Base-by-base conservation (phyloP, 805 yeast species). In the Yarrowia sp. region DNA sequence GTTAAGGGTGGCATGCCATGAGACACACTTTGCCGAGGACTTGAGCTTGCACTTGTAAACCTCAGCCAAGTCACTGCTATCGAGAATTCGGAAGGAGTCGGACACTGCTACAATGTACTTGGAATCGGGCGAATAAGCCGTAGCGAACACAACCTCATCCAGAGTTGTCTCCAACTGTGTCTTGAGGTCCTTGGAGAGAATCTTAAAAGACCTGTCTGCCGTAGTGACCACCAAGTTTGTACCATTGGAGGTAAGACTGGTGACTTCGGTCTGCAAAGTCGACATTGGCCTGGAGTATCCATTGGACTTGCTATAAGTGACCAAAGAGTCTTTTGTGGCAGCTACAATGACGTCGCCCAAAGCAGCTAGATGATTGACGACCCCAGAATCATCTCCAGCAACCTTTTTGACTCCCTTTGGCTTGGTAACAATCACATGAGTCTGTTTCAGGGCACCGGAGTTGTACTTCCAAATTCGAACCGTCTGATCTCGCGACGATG, bases 381-480 rank as follows among this genome's bases (percentile, higher is more conserved):
- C 65, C 2, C 65, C 65, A 2, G 38, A n/a, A 70, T 72, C 32
- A 65, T 69, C 22, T 56, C 67, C 35, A 73, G 66, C 69, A 65
- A 70, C 68, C n/a, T 70, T 70, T 11, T 72, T 69, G 32, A 68
- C 70, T 4, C 76, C 72, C 35, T 70, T 71, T 5, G 71, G 32
- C 16, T 72, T 59, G 32, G 75, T 72, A 42, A 75, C 71, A 38
- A 75, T 73, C 32, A 77, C 76, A 26, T 77, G 77, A 12, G 73
- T 69, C 53, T 71, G 71, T 49, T 77, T 78, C 72, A 70, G 36
- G 66, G 53, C 5, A 68, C 70, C 43, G 70, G 66, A 8, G 70
- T 71, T 2, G 15, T 41, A 53, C 66, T 79, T 81, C 81, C 81
- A 79, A 10, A 78, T 70, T 7, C 81, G 70, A 3, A 79, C 72